Conservation (phyloP, 331 rosid genomes). For the Pyracantha coccinea region DNA sequence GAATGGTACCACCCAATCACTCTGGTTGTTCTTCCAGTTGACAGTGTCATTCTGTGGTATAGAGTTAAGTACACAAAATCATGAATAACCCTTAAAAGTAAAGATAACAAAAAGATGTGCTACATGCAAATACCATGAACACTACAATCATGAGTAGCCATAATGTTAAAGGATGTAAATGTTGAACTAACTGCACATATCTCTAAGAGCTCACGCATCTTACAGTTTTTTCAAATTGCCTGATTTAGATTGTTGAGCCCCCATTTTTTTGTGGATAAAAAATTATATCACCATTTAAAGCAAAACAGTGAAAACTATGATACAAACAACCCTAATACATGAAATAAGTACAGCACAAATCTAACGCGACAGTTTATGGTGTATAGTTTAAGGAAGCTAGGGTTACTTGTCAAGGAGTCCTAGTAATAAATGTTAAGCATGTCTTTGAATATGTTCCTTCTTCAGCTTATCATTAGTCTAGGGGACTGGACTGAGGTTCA, state of each 20-base stretch:
- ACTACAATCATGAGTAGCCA: not conserved
- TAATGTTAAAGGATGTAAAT: not conserved
- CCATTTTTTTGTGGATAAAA: too few relatives aligned
- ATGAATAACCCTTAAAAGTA: not conserved
- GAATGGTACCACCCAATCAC: conserved; percentile 99
- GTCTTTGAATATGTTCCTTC: not conserved
- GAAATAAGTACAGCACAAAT: not conserved
- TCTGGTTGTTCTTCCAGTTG: conserved; percentile 75
- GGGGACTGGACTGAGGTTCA: not conserved
- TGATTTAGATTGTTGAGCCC: not conserved
- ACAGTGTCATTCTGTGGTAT: conserved; percentile 58
- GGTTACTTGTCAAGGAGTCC: not conserved
- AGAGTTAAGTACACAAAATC: conserved; percentile 44
- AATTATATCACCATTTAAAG: not conserved
- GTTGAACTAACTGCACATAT: not conserved
- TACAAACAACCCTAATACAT: not conserved
- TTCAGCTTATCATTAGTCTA: not conserved
- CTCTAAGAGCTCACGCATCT: not conserved
- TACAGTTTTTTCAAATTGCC: too few relatives aligned
- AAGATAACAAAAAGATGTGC: not conserved
- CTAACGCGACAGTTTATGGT: not conserved
- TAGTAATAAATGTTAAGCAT: not conserved
- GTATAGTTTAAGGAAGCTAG: not conserved
- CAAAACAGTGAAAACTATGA: not conserved
- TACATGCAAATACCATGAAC: not conserved